Evolutionary conservation across 495 filamentous ascomycete genomes (phyloP).

Genomic region (Pyrenula massariospora): DNA sequence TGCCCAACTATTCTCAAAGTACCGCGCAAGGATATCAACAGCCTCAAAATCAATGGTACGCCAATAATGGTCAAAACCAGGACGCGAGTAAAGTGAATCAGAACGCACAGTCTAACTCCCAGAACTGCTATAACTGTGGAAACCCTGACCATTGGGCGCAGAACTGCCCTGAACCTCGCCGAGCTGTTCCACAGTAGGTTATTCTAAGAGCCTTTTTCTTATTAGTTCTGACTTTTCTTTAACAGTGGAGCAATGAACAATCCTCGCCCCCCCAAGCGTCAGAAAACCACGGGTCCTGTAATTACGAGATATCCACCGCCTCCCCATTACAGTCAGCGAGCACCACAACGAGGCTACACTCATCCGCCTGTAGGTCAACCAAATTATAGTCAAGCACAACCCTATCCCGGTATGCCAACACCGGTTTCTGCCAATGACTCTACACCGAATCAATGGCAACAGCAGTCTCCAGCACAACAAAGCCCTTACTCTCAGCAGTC

Average conservation of each 20-base stretch:
- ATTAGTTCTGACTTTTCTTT: background rate
- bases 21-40: background rate
- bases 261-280: slow-evolving; percentile 15
- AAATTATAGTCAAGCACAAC: background rate
- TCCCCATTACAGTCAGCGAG: slow-evolving; percentile 7
- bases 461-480: background rate
- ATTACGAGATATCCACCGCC: slow-evolving; percentile 25
- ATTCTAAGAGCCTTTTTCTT: slow-evolving; percentile 1
- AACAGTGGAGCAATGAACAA: slow-evolving; percentile 5
- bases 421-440: background rate
- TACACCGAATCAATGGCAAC: background rate
- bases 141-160: slow-evolving; percentile 27
- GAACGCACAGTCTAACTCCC: slow-evolving; percentile 2
- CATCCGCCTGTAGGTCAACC: background rate
- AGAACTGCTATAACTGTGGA: slow-evolving; percentile 35
- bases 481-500: background rate
- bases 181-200: slow-evolving; percentile 49
- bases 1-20: slow-evolving; percentile 4
- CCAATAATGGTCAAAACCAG: slow-evolving; percentile 7
- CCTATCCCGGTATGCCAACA: background rate
- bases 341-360: slow-evolving; percentile 1
- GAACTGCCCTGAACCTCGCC: slow-evolving; percentile 29
- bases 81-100: background rate
- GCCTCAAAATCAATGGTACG: background rate
- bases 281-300: slow-evolving; percentile 23